A percentile compares a stretch with the other conserved stretches of the same genome.
phyloP scores from a whole-genome alignment of 1,284 basidiomycete species.

The Ustilago sp. region DNA sequence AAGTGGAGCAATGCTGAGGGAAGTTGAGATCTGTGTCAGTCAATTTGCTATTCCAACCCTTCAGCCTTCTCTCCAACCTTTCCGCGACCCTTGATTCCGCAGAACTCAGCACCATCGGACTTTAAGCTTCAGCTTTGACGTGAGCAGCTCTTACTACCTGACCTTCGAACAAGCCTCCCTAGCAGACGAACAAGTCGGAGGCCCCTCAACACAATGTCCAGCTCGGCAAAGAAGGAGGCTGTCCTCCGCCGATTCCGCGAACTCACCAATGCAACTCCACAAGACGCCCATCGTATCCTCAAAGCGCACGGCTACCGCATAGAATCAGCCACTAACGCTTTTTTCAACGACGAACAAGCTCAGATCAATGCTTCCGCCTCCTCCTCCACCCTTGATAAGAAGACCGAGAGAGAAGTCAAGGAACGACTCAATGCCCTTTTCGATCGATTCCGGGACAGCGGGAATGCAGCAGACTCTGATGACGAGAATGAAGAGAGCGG shows the following conservation, averaged over 20 bases:
- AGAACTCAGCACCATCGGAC: not conserved
- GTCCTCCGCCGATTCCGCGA: conserved; percentile 48
- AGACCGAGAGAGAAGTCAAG: conserved; percentile 52
- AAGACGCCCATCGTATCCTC: conserved; percentile 79
- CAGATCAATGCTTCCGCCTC: conserved; percentile 46
- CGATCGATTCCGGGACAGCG: conserved; percentile 73
- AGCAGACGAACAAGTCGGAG: too few species aligned
- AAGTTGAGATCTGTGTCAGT: conserved; percentile 3
- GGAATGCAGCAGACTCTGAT: conserved; percentile 19
- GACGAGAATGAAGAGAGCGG: conserved; percentile 23
- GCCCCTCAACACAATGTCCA: conserved; percentile 30
- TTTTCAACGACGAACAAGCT: conserved; percentile 72
- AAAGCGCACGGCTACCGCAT: conserved; percentile 78
- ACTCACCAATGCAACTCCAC: conserved; percentile 55
- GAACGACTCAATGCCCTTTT: conserved; percentile 76
- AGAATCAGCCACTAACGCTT: conserved; percentile 82
- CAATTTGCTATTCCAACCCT: conserved; percentile 7
- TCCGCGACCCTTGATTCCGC: not conserved
- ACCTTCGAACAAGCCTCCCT: too few species aligned
- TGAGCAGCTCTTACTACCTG: too few species aligned
- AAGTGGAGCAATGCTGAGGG: conserved; percentile 29
- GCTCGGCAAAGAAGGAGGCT: conserved; percentile 51
- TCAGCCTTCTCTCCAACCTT: not conserved
- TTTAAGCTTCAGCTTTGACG: too few species aligned
- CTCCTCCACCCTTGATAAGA: conserved; percentile 34